Conservation (phyloP, 352 stramenopile genomes). For the Phytophthora pluvialis region DNA sequence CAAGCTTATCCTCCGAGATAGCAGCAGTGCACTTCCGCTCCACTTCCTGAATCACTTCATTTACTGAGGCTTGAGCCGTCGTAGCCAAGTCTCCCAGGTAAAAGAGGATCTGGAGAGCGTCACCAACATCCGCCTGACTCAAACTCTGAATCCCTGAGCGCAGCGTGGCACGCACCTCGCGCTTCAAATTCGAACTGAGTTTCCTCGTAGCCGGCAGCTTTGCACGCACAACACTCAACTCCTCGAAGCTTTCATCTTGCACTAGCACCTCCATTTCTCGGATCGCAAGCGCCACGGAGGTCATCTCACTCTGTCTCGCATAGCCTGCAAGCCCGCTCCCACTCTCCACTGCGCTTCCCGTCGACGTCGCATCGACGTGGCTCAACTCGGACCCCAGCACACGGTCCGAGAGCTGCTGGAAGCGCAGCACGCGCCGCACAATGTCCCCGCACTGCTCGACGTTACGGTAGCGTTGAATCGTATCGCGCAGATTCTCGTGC, state of each 20-base stretch:
- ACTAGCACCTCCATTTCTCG: conserved; percentile 71
- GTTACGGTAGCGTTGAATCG: conserved; percentile 81
- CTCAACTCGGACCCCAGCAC: conserved; percentile 51
- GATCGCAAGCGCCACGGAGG: conserved; percentile 70
- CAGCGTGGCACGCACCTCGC: conserved; percentile 59
- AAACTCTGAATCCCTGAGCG: conserved; percentile 56
- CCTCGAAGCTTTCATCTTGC: conserved; percentile 61
- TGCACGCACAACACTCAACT: conserved; percentile 69
- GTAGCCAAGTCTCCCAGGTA: conserved; percentile 70
- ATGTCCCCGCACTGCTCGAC: conserved; percentile 79
- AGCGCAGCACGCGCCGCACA: conserved; percentile 74
- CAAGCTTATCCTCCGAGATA: conserved; percentile 72
- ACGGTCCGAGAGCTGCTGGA: conserved; percentile 74
- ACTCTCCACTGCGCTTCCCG: conserved; percentile 6
- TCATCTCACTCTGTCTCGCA: conserved; percentile 53
- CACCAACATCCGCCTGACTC: conserved; percentile 73
- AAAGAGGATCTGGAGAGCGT: conserved; percentile 83
- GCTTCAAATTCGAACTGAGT: conserved; percentile 53
- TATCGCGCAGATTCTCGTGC: conserved; percentile 60
- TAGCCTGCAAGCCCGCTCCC: conserved; percentile 17
- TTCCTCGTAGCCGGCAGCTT: conserved; percentile 57
- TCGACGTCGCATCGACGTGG: conserved; percentile 28
- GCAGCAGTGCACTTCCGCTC: conserved; percentile 65
- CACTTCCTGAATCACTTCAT: conserved; percentile 85
- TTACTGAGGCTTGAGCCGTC: conserved; percentile 76